Base-by-base conservation (phyloP, 768 basidiomycete genomes). In the Boletus rubroflammeus region DNA sequence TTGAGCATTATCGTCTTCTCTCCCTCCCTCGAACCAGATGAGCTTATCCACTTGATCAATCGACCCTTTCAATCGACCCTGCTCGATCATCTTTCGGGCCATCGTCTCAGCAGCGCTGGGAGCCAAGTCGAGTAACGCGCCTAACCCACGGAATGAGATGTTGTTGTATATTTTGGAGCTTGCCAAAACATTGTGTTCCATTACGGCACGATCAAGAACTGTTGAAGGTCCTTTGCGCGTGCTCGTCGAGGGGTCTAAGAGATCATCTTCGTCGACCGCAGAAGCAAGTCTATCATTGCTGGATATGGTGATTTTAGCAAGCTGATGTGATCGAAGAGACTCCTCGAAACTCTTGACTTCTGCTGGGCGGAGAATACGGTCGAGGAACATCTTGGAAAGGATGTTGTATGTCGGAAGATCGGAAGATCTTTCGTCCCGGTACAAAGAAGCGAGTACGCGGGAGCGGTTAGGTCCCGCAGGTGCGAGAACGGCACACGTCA, bases 31-130 rank as follows among this genome's bases (percentile, higher is more conserved):
- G 57, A 99, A 99, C 80, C 88, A 90, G 57, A 99, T 96, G 44
- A 98, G 78, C 60, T 83, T 86, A 55, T 96, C 92, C 14, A 98
- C 93, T 68, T 99, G 97, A 67, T 99, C 97, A 54, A 99, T 96
- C 54, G 86, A 86, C 26, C 90, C 97, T 57, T 90, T 86, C 56
- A 98, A 74, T 51, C 97, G 87, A 9, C 93, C 90, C 72, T 99
- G 97, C 67, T 98, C 94, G 47, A 99, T 97, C 97, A 99, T 99
- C 67, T 90, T 91, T 49, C 96, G 82, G 10, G 96, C 95, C 89
- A 98, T 98, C 1, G 86, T 93, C 73, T 99, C 97, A 17, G 96
- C 96, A 15, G 93, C 93, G 26, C 88, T 88, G 14, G 96, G 89
- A 4, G 91, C 88, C 58, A 98, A 75, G 66, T 93, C 91, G 44